Evolutionary conservation across 257 asterid species (phyloP), one percentile per base, ranked within the genome.

Genomic region (Solanum chilense): DNA sequence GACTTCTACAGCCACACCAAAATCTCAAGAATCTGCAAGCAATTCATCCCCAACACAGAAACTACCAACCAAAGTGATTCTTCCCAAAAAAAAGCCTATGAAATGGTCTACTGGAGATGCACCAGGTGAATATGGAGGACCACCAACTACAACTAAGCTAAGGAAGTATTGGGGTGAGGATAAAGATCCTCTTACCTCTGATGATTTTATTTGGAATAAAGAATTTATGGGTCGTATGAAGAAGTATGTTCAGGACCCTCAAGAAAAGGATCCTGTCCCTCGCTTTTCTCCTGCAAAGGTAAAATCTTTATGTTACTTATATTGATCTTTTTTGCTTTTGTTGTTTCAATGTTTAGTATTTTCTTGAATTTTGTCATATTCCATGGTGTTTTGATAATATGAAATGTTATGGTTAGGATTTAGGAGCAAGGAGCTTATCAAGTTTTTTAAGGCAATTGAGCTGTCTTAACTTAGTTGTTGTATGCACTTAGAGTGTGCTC

Each of bases 81-180:
- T 97, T 83, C 99, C 99, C 3, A 89, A 91, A 41, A 94, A 94
- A 92, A 97, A 95, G 91, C 96, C 98, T 3, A 23, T 88, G 95
- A 97, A 95, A 91, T 95, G 98, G 98, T 94, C 98, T 13, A 94
- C 98, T 11, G 99, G 98, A 52, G 94, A 92, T 37, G 96, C 95
- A 13, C 99, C 98, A 5, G 99, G 98, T 84, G 99, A 95, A 21
- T 95, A 95, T 42, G 99, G 98, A 18, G 98, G 98, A 88, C 98
- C 99, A 73, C 97, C 98, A 41, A 91, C 96, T 73, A 92, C 96
- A 85, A 69, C 98, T 89, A 97, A 94, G 97, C 98, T 94, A 90
- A 87, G 98, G 87, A 97, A 95, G 83, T 95, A 94, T 89, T 97
- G 98, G 98, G 98, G 98, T 68, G 93, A 94, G 6, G 95, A 93